Percentiles rank a stretch among this genome's conserved stretches.
Conservation (phyloP, 1,284 basidiomycete species). For the Neotropicomus parvogracilis region DNA sequence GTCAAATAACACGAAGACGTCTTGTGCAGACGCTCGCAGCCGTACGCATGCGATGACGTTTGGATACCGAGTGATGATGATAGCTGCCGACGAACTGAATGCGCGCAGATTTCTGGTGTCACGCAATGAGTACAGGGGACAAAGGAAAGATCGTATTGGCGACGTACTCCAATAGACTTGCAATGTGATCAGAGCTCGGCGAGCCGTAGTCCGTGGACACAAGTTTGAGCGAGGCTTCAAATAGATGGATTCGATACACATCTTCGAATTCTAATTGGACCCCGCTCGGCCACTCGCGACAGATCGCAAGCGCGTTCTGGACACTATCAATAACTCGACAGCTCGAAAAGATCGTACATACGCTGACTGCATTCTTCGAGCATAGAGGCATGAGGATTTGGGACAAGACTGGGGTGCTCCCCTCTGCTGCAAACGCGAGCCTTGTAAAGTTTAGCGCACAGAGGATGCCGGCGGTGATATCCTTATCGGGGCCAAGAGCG, state of each 20-base stretch:
- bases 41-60: constrained; percentile 55
- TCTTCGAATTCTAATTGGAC: constrained; percentile 50
- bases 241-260: constrained; percentile 38
- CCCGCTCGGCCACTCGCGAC: constrained; percentile 43
- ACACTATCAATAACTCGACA: background rate
- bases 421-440: constrained; percentile 40
- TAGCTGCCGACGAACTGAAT: constrained; percentile 34
- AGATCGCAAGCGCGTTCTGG: constrained; percentile 50
- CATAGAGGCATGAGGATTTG: constrained; percentile 38
- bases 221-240: constrained; percentile 40
- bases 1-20: constrained; percentile 58
- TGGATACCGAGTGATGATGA: constrained; percentile 59
- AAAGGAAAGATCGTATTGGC: background rate
- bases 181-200: constrained; percentile 38
- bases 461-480: constrained; percentile 49
- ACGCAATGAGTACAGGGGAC: background rate
- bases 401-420: constrained; percentile 29
- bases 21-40: constrained; percentile 33
- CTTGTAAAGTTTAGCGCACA: constrained; percentile 57
- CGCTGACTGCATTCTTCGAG: constrained; percentile 40
- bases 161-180: constrained; percentile 42
- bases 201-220: constrained; percentile 38
- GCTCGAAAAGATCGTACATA: background rate
- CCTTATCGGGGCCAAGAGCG: constrained; percentile 37
- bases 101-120: constrained; percentile 32